These are phyloP conservation scores for Chlamydomonas asymmetrica DNA, from an alignment of 139 green algal genomes.

Conservation along the genomic window DNA sequence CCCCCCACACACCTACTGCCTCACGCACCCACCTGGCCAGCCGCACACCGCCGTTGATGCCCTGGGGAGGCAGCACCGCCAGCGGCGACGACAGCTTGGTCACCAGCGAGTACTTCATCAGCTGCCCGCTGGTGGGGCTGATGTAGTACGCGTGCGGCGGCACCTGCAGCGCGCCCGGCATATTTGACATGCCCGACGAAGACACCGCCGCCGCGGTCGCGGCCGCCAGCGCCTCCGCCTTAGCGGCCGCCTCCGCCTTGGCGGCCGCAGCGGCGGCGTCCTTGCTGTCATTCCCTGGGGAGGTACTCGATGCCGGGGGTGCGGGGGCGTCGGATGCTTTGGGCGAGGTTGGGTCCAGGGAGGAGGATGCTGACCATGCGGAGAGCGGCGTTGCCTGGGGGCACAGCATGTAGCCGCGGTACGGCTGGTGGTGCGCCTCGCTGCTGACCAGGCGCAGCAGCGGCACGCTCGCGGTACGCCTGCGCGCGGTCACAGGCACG, in stretches of 20 bases:
- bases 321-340: background rate
- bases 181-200: too few relatives aligned
- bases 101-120: slow-evolving; percentile 44
- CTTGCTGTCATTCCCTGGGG: too few relatives aligned
- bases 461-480: slow-evolving; percentile 25
- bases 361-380: background rate
- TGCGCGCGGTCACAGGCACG: background rate
- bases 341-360: background rate
- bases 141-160: slow-evolving; percentile 47
- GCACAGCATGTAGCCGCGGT: too few relatives aligned
- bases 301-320: too few relatives aligned
- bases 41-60: background rate
- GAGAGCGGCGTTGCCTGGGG: slow-evolving; percentile 23
- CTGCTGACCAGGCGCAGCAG: slow-evolving; percentile 32
- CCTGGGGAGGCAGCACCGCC: slow-evolving; percentile 12
- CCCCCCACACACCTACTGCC: too few relatives aligned
- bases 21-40: too few relatives aligned
- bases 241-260: background rate
- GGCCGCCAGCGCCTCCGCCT: background rate
- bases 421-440: slow-evolving; percentile 11
- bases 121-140: background rate
- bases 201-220: background rate
- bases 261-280: background rate
- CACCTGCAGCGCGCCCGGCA: slow-evolving; percentile 29
- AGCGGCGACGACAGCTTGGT: slow-evolving; percentile 16